A percentile compares a stretch with the other conserved stretches of the same genome.
These are phyloP conservation scores for Schizosaccharomyces octosporus DNA, from an alignment of 805 yeast species.

Conservation along the genomic window DNA sequence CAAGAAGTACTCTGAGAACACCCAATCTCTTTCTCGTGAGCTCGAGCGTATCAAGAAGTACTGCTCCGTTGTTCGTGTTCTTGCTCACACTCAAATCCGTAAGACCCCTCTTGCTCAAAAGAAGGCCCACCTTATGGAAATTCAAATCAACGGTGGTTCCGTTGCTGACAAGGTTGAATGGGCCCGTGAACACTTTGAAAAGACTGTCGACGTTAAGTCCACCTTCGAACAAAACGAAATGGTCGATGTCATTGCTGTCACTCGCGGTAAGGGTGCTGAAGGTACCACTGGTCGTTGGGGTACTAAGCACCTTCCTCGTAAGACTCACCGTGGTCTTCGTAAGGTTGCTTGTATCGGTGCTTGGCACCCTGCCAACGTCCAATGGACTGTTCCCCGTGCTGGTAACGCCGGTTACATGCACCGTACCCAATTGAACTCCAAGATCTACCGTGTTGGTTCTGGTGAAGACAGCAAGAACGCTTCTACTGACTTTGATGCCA, in stretches of 20 bases:
- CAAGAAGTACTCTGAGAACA: constrained; percentile 65
- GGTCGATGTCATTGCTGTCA: constrained; percentile 95
- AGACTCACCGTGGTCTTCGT: constrained; percentile 99
- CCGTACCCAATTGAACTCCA: constrained; percentile 99
- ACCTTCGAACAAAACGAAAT: constrained; percentile 97
- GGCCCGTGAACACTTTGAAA: constrained; percentile 98
- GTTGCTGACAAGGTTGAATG: constrained; percentile 89
- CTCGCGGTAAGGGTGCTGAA: constrained; percentile 99
- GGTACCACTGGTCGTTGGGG: constrained; percentile 99
- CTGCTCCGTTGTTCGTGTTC: constrained; percentile 95
- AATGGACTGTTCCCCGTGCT: constrained; percentile 99
- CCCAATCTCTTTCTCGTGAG: constrained; percentile 76
- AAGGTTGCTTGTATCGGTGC: constrained; percentile 99
- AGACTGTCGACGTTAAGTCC: constrained; percentile 84
- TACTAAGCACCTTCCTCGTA: constrained; percentile 99
- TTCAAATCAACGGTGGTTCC: constrained; percentile 99
- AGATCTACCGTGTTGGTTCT: constrained; percentile 96
- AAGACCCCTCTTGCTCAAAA: constrained; percentile 96
- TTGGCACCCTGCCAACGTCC: constrained; percentile 99
- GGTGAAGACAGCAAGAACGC: constrained; percentile 85
- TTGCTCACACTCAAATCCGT: constrained; percentile 98
- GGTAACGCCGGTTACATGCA: constrained; percentile 99
- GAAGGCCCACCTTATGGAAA: constrained; percentile 99
- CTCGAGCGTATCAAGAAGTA: constrained; percentile 96
- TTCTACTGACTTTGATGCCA: constrained; percentile 95